These are phyloP conservation scores for Mycosphaerella arachidis DNA, from an alignment of 2,329 filamentous ascomycete genomes.

Conservation along the genomic window DNA sequence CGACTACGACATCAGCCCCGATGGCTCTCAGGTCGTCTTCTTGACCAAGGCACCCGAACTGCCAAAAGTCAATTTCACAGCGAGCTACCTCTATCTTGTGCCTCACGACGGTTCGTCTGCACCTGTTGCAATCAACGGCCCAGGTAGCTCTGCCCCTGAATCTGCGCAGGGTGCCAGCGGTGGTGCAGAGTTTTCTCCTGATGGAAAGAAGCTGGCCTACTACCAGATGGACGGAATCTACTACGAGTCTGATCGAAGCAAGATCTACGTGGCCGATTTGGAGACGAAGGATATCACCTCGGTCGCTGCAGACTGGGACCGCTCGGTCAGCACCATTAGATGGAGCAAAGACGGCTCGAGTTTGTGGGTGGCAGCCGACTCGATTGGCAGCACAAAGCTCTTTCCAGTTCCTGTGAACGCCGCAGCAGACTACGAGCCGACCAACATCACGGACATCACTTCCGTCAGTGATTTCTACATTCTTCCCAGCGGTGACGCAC, in stretches of 20 bases:
- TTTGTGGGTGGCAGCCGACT: slow-evolving; percentile 22
- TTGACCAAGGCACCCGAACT: slow-evolving; percentile 24
- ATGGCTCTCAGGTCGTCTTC: slow-evolving; percentile 24
- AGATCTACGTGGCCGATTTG: slow-evolving; percentile 24
- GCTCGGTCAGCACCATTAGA: slow-evolving; percentile 13
- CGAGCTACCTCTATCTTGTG: slow-evolving; percentile 25
- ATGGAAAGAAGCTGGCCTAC: slow-evolving; percentile 22
- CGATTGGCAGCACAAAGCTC: slow-evolving; percentile 20
- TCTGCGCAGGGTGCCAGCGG: slow-evolving; percentile 22
- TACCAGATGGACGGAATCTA: slow-evolving; percentile 23
- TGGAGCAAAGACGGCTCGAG: slow-evolving; percentile 18
- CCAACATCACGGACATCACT: slow-evolving; percentile 23
- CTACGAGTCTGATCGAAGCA: slow-evolving; percentile 24
- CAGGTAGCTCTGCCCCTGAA: slow-evolving; percentile 21
- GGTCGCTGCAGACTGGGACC: slow-evolving; percentile 23
- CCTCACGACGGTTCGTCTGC: slow-evolving; percentile 26
- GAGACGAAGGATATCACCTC: slow-evolving; percentile 18
- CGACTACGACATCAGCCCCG: slow-evolving; percentile 25
- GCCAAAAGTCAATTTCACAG: slow-evolving; percentile 23
- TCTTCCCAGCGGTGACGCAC: slow-evolving; percentile 19
- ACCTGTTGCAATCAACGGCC: slow-evolving; percentile 23
- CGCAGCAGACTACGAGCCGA: slow-evolving; percentile 19
- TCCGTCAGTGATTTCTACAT: slow-evolving; percentile 23
- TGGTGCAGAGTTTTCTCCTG: slow-evolving; percentile 20
- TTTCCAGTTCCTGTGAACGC: slow-evolving; percentile 24